Evolutionary conservation across 768 basidiomycete species (phyloP).

Genomic region (Podaxis sp.): DNA sequence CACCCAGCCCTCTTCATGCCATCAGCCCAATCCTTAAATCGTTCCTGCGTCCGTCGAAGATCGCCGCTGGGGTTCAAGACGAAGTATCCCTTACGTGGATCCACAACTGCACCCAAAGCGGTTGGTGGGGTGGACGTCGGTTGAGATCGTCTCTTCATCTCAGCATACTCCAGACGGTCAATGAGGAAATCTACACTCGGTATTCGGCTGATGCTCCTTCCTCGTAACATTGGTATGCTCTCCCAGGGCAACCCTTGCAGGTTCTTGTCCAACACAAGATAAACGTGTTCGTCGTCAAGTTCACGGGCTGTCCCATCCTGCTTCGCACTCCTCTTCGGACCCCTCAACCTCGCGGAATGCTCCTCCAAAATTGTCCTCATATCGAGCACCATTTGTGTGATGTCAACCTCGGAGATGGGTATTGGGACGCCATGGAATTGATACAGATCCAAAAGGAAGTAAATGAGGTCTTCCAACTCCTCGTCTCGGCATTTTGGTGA

Average conservation of each 20-base stretch:
- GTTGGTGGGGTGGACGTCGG: conserved; percentile 21
- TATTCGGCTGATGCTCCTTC: conserved; percentile 87
- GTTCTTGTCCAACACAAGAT: conserved; percentile 88
- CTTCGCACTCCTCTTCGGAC: conserved; percentile 24
- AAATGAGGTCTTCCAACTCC: conserved; percentile 92
- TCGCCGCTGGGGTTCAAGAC: conserved; percentile 94
- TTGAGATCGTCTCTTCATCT: conserved; percentile 33
- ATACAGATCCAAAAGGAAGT: conserved; percentile 91
- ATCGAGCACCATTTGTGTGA: conserved; percentile 88
- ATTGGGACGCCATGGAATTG: conserved; percentile 91
- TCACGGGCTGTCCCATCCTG: conserved; percentile 18
- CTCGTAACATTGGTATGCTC: conserved; percentile 83
- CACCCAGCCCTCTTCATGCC: conserved; percentile 77
- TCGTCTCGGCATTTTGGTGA: conserved; percentile 85
- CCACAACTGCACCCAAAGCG: conserved; percentile 51
- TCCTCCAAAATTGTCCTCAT: conserved; percentile 78
- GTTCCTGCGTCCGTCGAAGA: conserved; percentile 75
- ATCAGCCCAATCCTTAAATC: conserved; percentile 78
- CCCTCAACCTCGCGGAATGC: conserved; percentile 42
- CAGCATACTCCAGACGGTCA: conserved; percentile 72
- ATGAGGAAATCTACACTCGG: conserved; percentile 87
- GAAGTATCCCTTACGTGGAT: conserved; percentile 74
- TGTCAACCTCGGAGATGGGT: conserved; percentile 88
- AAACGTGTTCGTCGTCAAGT: conserved; percentile 60
- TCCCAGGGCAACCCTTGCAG: conserved; percentile 94